Conservation (phyloP, 1,284 basidiomycete species). For the Stereum hirsutum region DNA sequence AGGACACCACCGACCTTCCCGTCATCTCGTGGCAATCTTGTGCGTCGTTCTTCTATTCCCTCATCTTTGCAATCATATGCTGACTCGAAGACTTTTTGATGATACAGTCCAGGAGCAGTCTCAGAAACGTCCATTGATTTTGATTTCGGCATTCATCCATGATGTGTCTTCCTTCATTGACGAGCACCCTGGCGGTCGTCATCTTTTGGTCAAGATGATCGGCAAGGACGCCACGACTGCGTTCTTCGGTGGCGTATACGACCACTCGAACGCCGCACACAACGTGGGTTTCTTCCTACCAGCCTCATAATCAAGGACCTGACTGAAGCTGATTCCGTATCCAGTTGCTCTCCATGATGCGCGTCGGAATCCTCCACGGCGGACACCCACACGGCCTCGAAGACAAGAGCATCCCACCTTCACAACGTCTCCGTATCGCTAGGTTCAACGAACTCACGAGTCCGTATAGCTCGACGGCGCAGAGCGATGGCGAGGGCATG, state of each 20-base stretch:
- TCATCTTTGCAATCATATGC: neutral
- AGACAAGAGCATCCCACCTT: slow-evolving; percentile 29
- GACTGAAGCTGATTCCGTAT: slow-evolving; percentile 12
- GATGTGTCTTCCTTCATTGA: slow-evolving; percentile 83
- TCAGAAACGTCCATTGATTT: slow-evolving; percentile 67
- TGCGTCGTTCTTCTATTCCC: slow-evolving; percentile 32
- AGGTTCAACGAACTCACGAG: slow-evolving; percentile 53
- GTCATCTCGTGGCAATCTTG: slow-evolving; percentile 84
- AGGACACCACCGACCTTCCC: slow-evolving; percentile 66
- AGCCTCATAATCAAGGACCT: neutral
- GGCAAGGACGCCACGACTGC: slow-evolving; percentile 84
- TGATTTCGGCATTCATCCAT: slow-evolving; percentile 87
- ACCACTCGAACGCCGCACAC: slow-evolving; percentile 89
- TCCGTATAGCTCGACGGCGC: slow-evolving; percentile 29
- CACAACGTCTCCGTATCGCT: slow-evolving; percentile 27
- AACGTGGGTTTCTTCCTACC: slow-evolving; percentile 39
- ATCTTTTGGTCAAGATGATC: slow-evolving; percentile 57
- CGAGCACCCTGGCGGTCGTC: slow-evolving; percentile 82
- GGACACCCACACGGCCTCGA: slow-evolving; percentile 38
- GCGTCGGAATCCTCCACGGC: slow-evolving; percentile 79
- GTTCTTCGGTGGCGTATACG: slow-evolving; percentile 92
- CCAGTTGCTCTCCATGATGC: slow-evolving; percentile 79
- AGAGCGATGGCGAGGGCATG: slow-evolving; percentile 28
- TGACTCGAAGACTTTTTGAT: slow-evolving; percentile 6
- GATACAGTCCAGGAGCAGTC: slow-evolving; percentile 64